Percentiles rank a stretch among this genome's conserved stretches.
phyloP scores from a whole-genome alignment of 176 grass and related monocot genomes.

The Musa beccarii region DNA sequence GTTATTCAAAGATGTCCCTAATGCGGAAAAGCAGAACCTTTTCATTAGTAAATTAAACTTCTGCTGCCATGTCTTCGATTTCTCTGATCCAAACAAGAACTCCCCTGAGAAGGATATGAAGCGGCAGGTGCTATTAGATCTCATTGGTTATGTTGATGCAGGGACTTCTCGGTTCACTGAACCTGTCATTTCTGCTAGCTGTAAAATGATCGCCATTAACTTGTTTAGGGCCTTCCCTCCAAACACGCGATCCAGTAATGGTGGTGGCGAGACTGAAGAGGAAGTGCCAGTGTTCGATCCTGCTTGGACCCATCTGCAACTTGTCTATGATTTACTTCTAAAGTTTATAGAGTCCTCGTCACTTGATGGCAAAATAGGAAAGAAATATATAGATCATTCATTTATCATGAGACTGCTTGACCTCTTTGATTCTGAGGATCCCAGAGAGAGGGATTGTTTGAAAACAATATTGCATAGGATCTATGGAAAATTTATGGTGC shows the following conservation, averaged over 20 bases:
- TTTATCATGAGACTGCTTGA: conserved; percentile 72
- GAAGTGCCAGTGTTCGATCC: conserved; percentile 88
- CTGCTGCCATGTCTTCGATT: conserved; percentile 63
- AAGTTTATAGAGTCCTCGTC: conserved; percentile 48
- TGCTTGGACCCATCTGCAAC: conserved; percentile 75
- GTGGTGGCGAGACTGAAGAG: conserved; percentile 54
- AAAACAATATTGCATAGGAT: conserved; percentile 76
- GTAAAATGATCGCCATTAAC: conserved; percentile 60
- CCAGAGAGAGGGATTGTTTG: conserved; percentile 75
- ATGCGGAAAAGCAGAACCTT: conserved; percentile 40
- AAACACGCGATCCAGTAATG: conserved; percentile 30
- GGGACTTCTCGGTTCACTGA: conserved; percentile 63
- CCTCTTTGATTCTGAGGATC: conserved; percentile 85
- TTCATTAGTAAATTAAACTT: conserved; percentile 74
- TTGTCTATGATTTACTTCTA: conserved; percentile 56
- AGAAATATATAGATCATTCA: conserved; percentile 67
- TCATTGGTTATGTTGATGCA: conserved; percentile 46
- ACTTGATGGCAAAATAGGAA: conserved; percentile 65
- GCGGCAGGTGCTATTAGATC: conserved; percentile 62
- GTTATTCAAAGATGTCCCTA: conserved; percentile 22
- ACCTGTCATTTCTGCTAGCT: conserved; percentile 53
- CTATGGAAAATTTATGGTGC: conserved; percentile 27
- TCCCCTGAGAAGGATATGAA: conserved; percentile 66
- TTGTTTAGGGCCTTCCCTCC: conserved; percentile 89
- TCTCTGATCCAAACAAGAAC: conserved; percentile 76